Evolutionary conservation across 1,284 basidiomycete genomes (phyloP), one percentile per base, ranked within the genome.

Genomic region (Neolentinus lepideus): DNA sequence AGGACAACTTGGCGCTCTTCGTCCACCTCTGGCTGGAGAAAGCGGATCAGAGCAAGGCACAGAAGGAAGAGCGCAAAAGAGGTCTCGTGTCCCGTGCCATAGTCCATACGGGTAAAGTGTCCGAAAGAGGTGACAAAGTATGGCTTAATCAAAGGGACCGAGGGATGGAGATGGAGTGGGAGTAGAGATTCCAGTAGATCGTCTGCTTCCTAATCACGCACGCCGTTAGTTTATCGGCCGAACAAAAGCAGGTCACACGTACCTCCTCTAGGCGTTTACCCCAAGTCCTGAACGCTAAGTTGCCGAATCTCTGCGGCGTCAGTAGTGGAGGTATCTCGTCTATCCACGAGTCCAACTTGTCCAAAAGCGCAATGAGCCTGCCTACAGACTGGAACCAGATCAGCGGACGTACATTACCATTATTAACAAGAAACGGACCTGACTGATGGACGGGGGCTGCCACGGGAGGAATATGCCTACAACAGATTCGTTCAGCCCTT

Each of bases 21-120:
- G 2, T 75, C 69, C 2, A 75, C 73, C 12, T 67, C 64, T 0
- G 82, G 79, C 21, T 77, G 66, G 51, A 88, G 74, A 63, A 87
- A 83, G 2, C 88, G 79, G 29, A 85, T 66, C 33, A 90, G 78
- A 19, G 80, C 74, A 54, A 92, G 76, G 61, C 79, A 80, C 22
- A 87, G 79, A 21, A 98, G 76, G 58, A 90, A 88, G n/a, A 94
- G 72, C 6, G 82, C 81, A 66, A 97, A 98, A 0, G 90, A 87
- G 0, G 91, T 80, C 73, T 99, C 96, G 67, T 99, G 96, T 0
- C 96, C 96, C 1, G 94, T 94, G 1, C 96, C 97, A 66, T 98
- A 99, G 74, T 99, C 96, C 71, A 99, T 86, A 47, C 96, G 84
- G 2, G 82, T 80, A 61, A 94, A 92, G 11, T 92, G 95, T 6